Evolutionary conservation across 2,329 filamentous ascomycete genomes (phyloP), one percentile per base, ranked within the genome.

Genomic region (Aspergillus ibericus): DNA sequence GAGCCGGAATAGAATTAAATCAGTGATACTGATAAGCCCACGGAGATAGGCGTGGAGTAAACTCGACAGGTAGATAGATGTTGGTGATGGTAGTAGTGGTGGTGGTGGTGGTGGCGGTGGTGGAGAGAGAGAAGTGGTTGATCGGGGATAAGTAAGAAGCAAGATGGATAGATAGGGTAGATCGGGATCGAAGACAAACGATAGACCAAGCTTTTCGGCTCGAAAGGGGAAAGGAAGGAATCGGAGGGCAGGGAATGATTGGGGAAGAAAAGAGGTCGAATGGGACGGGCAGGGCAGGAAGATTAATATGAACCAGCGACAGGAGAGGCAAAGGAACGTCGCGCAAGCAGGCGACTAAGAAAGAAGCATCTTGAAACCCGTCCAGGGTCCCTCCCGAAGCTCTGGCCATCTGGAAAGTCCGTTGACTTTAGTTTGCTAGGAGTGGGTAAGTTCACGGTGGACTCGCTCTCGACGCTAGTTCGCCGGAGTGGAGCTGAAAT

Each of bases 331-430:
- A 48, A 51, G 27, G 57, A 40, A 40, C 50, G 50, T 53, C 38
- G 25, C 22, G 36, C 22, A 7, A 5, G 9, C 15, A 50, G 38
- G 38, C 42, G 42, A 25, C 44, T 48, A 48, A 42, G 53, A 58
- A 53, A 57, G 36, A 55, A 59, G 56, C 60, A 66, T 66, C 64
- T 64, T 66, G 64, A 66, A 66, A 66, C 64, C 54, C 49, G 58
- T 63, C 63, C 64, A 65, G 63, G 64, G 64, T 66, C 63, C 61
- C 60, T 62, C 52, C 32, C 59, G 63, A 62, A 66, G 64, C 64
- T 66, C 64, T 65, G 64, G 60, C 63, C 64, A 66, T 64, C 52
- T 40, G 32, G 38, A 53, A 52, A 59, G 55, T 48, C 58, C 53
- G 55, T 53, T 46, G 58, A 56, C 29, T 58, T 58, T 52, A 51